Conservation (phyloP, 768 basidiomycete species). For the Crucibulum laeve region DNA sequence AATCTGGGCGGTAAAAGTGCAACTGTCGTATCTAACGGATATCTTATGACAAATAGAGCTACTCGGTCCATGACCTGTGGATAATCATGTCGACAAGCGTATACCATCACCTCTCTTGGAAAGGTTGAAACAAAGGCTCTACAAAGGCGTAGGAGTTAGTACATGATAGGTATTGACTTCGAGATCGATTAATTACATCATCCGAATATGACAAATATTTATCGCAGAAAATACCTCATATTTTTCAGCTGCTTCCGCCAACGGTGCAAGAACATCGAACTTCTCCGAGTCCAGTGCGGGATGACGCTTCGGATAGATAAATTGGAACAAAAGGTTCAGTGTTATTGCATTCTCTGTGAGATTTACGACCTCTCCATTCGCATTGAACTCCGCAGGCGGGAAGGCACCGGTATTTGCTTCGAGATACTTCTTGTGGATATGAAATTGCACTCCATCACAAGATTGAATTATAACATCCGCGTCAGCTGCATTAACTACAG, state of each 20-base stretch:
- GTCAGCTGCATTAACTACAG: too few relatives aligned
- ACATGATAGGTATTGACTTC: too few relatives aligned
- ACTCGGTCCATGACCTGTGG: too few relatives aligned
- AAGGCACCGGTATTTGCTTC: constrained; percentile 20
- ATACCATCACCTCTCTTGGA: too few relatives aligned
- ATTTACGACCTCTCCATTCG: constrained; percentile 15
- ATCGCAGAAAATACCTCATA: constrained; percentile 21
- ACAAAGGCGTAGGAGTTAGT: too few relatives aligned
- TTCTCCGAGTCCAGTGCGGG: constrained; percentile 14
- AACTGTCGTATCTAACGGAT: too few relatives aligned
- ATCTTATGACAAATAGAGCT: too few relatives aligned
- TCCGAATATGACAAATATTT: too few relatives aligned
- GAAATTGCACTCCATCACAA: constrained; percentile 18
- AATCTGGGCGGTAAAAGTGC: too few relatives aligned
- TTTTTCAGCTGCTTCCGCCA: constrained; percentile 23
- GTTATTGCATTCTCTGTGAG: constrained; percentile 16
- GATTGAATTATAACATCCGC: constrained; percentile 23
- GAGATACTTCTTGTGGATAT: constrained; percentile 20
- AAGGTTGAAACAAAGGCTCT: too few relatives aligned
- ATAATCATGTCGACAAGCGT: too few relatives aligned
- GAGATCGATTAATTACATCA: too few relatives aligned
- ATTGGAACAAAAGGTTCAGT: constrained; percentile 22
- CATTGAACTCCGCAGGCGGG: constrained; percentile 18
- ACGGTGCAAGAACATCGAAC: constrained; percentile 9
- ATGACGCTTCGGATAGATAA: constrained; percentile 18